phyloP scores from a whole-genome alignment of 2,329 filamentous ascomycete species.

The Cercospora berteroae region DNA sequence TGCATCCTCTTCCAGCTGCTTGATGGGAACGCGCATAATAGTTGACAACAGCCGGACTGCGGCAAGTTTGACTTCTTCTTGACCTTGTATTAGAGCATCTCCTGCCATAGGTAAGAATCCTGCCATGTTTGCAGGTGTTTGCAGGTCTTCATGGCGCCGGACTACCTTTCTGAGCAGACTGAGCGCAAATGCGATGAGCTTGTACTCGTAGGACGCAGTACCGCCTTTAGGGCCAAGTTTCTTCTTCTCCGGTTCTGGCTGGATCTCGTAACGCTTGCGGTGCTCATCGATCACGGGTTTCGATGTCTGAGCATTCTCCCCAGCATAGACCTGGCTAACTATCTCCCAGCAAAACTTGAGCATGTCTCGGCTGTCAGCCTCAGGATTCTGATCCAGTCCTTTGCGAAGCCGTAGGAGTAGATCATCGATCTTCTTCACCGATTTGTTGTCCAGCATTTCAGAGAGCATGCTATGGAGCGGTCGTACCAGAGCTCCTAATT shows the following conservation, averaged over 20 bases:
- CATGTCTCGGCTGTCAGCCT: conserved; percentile 73
- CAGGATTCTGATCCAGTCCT: conserved; percentile 78
- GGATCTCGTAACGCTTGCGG: conserved; percentile 63
- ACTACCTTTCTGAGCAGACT: conserved; percentile 83
- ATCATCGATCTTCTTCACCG: conserved; percentile 87
- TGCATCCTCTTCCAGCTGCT: conserved; percentile 65
- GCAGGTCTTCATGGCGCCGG: conserved; percentile 77
- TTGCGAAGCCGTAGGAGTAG: conserved; percentile 78
- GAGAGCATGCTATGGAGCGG: conserved; percentile 76
- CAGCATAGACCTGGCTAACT: conserved; percentile 74
- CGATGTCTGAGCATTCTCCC: conserved; percentile 36
- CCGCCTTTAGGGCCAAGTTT: conserved; percentile 56
- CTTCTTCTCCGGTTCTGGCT: conserved; percentile 71
- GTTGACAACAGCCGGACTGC: conserved; percentile 81
- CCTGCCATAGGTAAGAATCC: conserved; percentile 88
- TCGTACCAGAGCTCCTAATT: conserved; percentile 70
- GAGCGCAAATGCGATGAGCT: conserved; percentile 81
- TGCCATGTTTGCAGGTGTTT: conserved; percentile 73
- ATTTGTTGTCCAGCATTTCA: conserved; percentile 79
- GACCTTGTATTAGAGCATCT: conserved; percentile 76
- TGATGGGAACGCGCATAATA: conserved; percentile 79
- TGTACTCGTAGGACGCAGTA: conserved; percentile 78
- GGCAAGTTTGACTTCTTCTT: conserved; percentile 90
- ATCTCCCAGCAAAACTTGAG: conserved; percentile 95
- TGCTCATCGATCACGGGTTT: conserved; percentile 22